phyloP scores from a whole-genome alignment of 345 rosid genomes.

The Leavenworthia alabamica region DNA sequence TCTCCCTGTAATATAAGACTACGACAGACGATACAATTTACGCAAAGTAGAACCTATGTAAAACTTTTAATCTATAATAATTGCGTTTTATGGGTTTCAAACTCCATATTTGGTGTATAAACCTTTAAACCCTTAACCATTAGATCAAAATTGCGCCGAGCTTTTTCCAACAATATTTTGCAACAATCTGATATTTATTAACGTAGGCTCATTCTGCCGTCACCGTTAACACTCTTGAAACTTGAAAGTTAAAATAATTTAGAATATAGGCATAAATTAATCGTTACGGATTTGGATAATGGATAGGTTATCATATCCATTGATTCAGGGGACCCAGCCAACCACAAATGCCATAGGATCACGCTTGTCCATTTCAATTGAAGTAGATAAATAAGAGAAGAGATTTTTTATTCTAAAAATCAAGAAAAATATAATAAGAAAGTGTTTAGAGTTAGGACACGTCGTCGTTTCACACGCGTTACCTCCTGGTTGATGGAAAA shows the following conservation, averaged over 20 bases:
- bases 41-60: no score
- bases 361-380: neutral
- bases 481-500: slow-evolving; percentile 11
- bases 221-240: neutral
- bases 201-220: neutral
- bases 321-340: neutral
- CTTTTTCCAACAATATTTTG: neutral
- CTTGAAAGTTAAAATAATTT: neutral
- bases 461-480: slow-evolving; percentile 23
- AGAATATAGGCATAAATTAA: neutral
- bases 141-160: no score
- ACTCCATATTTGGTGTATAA: no score
- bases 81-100: no score
- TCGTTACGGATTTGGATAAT: neutral
- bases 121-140: no score
- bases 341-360: neutral
- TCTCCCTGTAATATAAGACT: no score
- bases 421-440: neutral
- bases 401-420: no score
- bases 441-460: slow-evolving; percentile 9
- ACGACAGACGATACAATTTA: no score
- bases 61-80: no score
- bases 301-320: neutral
- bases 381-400: neutral
- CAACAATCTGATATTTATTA: no score